phyloP scores from a whole-genome alignment of 345 rosid genomes.

The Citrus cavaleriei region DNA sequence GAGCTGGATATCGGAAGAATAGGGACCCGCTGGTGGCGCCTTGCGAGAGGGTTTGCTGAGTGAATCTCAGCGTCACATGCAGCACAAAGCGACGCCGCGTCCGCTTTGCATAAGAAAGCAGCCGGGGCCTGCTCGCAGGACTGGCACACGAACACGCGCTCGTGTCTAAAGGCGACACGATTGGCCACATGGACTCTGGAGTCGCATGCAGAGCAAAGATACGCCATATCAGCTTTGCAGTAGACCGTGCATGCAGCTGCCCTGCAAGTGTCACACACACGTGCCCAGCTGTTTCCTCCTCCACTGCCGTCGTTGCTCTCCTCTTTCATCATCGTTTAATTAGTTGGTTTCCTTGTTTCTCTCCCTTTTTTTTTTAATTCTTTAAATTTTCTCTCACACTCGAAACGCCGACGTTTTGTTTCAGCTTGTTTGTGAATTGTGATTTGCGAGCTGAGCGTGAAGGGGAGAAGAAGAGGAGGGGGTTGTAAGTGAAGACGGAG shows the following conservation, averaged over 20 bases:
- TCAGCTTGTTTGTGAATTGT: background rate
- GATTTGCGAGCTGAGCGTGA: slow-evolving; percentile 10
- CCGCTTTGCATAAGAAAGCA: slow-evolving; percentile 85
- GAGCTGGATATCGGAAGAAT: slow-evolving; percentile 54
- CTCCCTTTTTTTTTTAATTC: no score
- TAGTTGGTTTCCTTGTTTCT: no score
- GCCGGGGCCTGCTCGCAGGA: slow-evolving; percentile 87
- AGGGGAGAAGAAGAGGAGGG: background rate
- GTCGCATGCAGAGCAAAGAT: slow-evolving; percentile 67
- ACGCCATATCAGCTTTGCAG: slow-evolving; percentile 78
- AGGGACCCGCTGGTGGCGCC: slow-evolving; percentile 87
- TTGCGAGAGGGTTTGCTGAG: slow-evolving; percentile 86
- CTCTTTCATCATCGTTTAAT: slow-evolving; percentile 68
- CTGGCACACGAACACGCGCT: slow-evolving; percentile 81
- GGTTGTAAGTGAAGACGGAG: slow-evolving; percentile 25
- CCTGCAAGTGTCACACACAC: slow-evolving; percentile 68
- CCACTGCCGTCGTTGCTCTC: slow-evolving; percentile 33
- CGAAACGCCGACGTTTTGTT: background rate
- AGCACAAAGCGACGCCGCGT: slow-evolving; percentile 78
- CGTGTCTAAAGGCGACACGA: slow-evolving; percentile 81
- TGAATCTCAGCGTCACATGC: slow-evolving; percentile 84
- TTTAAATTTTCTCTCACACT: background rate
- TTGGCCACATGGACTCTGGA: slow-evolving; percentile 72
- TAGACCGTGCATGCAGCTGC: slow-evolving; percentile 76
- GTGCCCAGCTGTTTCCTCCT: slow-evolving; percentile 47